Base-by-base conservation (phyloP, 169 alveolate genomes). In the Plasmodium coatneyi region DNA sequence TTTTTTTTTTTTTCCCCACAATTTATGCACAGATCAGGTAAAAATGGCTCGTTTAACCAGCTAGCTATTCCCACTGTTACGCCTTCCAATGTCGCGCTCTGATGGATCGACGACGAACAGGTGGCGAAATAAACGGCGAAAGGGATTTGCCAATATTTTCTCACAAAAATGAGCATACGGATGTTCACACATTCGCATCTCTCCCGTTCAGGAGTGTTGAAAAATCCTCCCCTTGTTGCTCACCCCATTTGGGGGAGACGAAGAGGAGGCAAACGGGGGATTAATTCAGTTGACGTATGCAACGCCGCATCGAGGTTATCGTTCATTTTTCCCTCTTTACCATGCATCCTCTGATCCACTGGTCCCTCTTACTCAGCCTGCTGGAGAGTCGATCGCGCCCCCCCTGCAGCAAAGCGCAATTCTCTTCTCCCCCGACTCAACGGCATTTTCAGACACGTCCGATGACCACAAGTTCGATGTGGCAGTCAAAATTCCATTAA, bases 401-500 rank as follows among this genome's bases (percentile, higher is more conserved):
- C 36, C 34, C 43, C 60, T 84, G 80, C 92, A 84, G 28, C 92
- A 84, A 12, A 84, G 81, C 16, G 92, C 92, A 72, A 84, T 84
- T 49, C 92, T 41, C 39, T 84, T 84, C 32, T 84, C 92, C 6
- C 66, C 92, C 10, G 52, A 49, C 43, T 84, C 80, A 72, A 72
- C 34, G 9, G 84, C 30, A 32, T 72, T 52, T 71, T 72, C 82
- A 3, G 92, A 72, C 5, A 72, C 60, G 41, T 94, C 96, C n/a
- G 49, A 83, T 14, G 95, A 89, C 97, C 97, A 96, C 5, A 96
- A 84, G 43, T 92, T 95, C 83, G 95, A 84, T 79, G 92, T 92
- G 52, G 91, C 90, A 43, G 93, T 82, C 25, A 96, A 72, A 94
- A 96, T 95, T 36, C 97, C 97, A 93, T 96, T 96, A 25, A 91